A percentile compares a stretch with the other conserved stretches of the same genome.
Evolutionary conservation across 73 alveolate species (phyloP).

Genomic region (Paramecium octaurelia): DNA sequence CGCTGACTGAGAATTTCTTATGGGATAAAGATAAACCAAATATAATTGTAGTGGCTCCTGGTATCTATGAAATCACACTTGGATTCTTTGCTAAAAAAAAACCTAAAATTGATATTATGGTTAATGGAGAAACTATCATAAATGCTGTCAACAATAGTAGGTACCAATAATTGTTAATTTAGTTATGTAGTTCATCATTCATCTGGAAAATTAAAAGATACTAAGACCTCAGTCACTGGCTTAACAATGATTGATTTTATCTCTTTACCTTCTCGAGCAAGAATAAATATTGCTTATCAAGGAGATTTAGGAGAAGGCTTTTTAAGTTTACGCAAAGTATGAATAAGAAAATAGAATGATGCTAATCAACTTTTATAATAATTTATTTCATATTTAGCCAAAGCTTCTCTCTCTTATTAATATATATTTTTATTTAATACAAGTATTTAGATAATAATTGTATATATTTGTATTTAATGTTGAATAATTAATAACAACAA

Average conservation of each 20-base stretch:
- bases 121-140: constrained; percentile 94
- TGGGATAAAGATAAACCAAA: constrained; percentile 95
- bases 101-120: constrained; percentile 89
- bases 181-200: constrained; percentile 81
- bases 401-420: too few relatives aligned
- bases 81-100: constrained; percentile 95
- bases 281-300: constrained; percentile 82
- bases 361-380: background rate
- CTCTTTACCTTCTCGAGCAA: constrained; percentile 95
- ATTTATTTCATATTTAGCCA: background rate
- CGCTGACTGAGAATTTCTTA: constrained; percentile 96
- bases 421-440: too few relatives aligned
- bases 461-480: too few relatives aligned
- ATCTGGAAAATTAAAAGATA: constrained; percentile 86
- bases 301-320: constrained; percentile 84
- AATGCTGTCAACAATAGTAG: constrained; percentile 70
- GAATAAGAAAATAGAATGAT: background rate
- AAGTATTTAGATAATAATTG: too few relatives aligned
- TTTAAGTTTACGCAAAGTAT: constrained; percentile 55
- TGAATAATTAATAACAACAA: too few relatives aligned
- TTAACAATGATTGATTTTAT: constrained; percentile 93
- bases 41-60: constrained; percentile 90
- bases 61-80: constrained; percentile 92
- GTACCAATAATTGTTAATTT: constrained; percentile 18
- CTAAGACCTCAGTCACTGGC: constrained; percentile 92